These are phyloP conservation scores for Nothomitra cinnamomea DNA, from an alignment of 2,329 filamentous ascomycete species.

Conservation along the genomic window DNA sequence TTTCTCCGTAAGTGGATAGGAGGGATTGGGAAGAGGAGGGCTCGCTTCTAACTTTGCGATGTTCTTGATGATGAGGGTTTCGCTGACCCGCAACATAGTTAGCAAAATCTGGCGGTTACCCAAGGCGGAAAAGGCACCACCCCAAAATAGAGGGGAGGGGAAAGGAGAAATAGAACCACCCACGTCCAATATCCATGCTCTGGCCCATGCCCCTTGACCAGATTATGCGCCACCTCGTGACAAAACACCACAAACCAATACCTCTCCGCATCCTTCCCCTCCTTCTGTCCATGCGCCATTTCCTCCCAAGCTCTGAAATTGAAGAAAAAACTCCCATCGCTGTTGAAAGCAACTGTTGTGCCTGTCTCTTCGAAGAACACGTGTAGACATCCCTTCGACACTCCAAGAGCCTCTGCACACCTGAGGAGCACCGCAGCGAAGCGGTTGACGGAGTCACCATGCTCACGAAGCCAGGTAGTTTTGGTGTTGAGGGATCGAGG, in stretches of 20 bases:
- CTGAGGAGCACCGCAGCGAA: not conserved
- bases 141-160: not conserved
- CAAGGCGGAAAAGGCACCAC: not conserved
- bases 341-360: not conserved
- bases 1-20: not conserved
- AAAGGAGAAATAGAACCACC: slow-evolving; percentile 14
- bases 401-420: not conserved
- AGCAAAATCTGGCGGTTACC: not conserved
- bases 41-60: not conserved
- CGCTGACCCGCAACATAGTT: not conserved
- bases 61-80: not conserved
- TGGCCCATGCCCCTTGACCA: slow-evolving; percentile 61
- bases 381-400: not conserved
- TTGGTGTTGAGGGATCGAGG: not conserved
- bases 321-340: slow-evolving; percentile 3
- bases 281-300: not conserved
- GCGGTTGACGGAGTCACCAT: not conserved
- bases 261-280: slow-evolving; percentile 33
- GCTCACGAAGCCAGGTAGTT: not conserved
- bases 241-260: slow-evolving; percentile 96
- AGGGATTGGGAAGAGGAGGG: not conserved
- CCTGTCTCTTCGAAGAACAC: slow-evolving; percentile 2
- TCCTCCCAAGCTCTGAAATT: not conserved
- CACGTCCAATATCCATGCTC: slow-evolving; percentile 71
- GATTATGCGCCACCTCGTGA: slow-evolving; percentile 89